phyloP scores from a whole-genome alignment of 2,329 filamentous ascomycete genomes.

The Hansfordia pulvinata region DNA sequence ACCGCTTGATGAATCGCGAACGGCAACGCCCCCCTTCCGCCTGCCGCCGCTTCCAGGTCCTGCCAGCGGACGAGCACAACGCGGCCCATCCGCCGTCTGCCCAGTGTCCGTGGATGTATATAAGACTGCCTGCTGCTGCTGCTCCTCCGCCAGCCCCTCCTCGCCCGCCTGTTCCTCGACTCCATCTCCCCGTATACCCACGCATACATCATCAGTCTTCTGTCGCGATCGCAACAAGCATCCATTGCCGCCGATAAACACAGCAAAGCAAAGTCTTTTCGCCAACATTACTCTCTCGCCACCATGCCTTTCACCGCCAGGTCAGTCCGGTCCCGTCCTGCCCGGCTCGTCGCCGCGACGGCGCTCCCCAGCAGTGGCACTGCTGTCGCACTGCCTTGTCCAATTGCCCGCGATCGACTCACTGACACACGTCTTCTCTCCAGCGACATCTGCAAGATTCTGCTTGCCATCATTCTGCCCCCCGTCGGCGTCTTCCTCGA shows the following conservation, averaged over 20 bases:
- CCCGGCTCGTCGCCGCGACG: background rate
- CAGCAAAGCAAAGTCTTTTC: background rate
- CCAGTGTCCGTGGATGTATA: no score
- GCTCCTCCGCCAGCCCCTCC: background rate
- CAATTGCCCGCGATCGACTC: constrained; percentile 8
- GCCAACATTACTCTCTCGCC: constrained; percentile 6
- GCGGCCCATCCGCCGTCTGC: no score
- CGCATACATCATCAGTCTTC: background rate
- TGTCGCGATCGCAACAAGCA: background rate
- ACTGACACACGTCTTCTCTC: constrained; percentile 2
- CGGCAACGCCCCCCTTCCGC: no score
- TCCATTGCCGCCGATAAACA: background rate
- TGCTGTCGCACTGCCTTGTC: background rate
- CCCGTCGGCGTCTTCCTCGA: constrained; percentile 74
- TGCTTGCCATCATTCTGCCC: constrained; percentile 67
- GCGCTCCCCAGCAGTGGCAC: no score
- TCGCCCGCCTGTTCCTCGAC: background rate
- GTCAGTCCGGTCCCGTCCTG: constrained; percentile 21
- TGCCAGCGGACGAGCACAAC: no score
- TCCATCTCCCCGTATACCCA: background rate
- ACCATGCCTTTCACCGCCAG: constrained; percentile 47
- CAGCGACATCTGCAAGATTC: constrained; percentile 50
- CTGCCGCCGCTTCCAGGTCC: no score
- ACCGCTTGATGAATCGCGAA: no score
- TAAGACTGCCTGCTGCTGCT: background rate